Base-by-base conservation (phyloP, 257 asterid genomes). In the Cordia subcordata region DNA sequence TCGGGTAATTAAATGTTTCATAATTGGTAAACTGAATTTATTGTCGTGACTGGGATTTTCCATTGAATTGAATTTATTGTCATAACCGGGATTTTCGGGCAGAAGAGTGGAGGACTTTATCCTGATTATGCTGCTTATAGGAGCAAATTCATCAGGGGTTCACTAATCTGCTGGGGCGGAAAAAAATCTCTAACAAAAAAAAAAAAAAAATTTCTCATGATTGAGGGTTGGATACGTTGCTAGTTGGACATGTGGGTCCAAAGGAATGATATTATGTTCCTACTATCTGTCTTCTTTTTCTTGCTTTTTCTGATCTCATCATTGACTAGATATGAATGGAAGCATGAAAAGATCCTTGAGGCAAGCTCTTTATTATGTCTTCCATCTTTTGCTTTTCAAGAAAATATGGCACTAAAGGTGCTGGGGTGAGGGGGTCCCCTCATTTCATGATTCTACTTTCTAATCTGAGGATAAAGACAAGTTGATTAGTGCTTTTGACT, bases 371-470 rank as follows among this genome's bases (percentile, higher is more conserved):
- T 60, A 18, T 61, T 61, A 11, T 63, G 54, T 53, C 39, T 68
- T 64, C 55, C 42, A 54, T 57, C 77, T 76, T 72, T 63, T 67
- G 60, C 77, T 61, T 78, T 75, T 76, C 62, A 35, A 39, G 16
- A 13, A 63, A 56, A 60, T 69, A 68, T 68, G 47, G 49, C 76
- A 65, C 61, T 39, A 63, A 49, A n/a, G n/a, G n/a, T 27, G 6
- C 60, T 55, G 81, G 86, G 77, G n/a, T n/a, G n/a, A n/a, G n/a
- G n/a, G n/a, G n/a, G n/a, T n/a, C 53, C 88, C 73, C 66, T 21
- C 47, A n/a, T n/a, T n/a, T 53, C 59, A 23, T 58, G 15, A 63
- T 64, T 58, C 54, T 52, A 9, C 22, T 44, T 22, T 33, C 5
- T 54, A 53, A 62, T 70, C 69, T 54, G 20, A 53, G 33, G 55